Evolutionary conservation across 345 rosid species (phyloP), one percentile per base, ranked within the genome.

Genomic region (Mercurialis annua): DNA sequence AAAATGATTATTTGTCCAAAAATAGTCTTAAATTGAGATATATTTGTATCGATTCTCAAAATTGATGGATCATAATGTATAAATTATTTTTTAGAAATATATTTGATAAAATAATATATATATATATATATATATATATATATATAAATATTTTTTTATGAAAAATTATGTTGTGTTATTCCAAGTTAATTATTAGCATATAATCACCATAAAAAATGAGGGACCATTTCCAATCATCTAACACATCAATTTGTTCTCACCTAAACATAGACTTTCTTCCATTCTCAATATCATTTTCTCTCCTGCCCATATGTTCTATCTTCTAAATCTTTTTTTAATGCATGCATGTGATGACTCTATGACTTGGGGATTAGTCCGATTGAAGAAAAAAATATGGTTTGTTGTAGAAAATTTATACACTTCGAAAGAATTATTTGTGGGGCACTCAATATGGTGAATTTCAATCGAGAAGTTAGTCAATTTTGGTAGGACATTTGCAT

Each of bases 211-310:
- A 56, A 17, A 44, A 59, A 52, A 67, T 18, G 69, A 58, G 81
- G 78, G 81, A 58, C 73, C 72, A 54, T 75, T 59, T 23, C 11
- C 44, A 36, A 36, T 58, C 68, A 71, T 81, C 76, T n/a, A 75
- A 72, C 78, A 71, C 60, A 72, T 79, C 84, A 72, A 72, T 70
- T 69, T 74, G 52, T 71, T 74, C 81, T 62, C 68, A 85, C 85
- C 90, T 74, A 83, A 83, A 77, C 81, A 26, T 73, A 76, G 85
- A 83, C 85, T 85, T 85, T 81, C 65, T 66, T 73, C 76, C 73
- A 68, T 43, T 40, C 43, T 68, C 76, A 73, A 36, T 15, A 23
- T 44, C 61, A 54, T 26, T 14, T 71, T 47, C 64, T 69, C 57
- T 72, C 68, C 64, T 66, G 68, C 70, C 78, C 71, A 66, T 68